Percentiles rank a stretch among this genome's conserved stretches.
phyloP scores from a whole-genome alignment of 1,284 basidiomycete species.

The Testicularia cyperi region DNA sequence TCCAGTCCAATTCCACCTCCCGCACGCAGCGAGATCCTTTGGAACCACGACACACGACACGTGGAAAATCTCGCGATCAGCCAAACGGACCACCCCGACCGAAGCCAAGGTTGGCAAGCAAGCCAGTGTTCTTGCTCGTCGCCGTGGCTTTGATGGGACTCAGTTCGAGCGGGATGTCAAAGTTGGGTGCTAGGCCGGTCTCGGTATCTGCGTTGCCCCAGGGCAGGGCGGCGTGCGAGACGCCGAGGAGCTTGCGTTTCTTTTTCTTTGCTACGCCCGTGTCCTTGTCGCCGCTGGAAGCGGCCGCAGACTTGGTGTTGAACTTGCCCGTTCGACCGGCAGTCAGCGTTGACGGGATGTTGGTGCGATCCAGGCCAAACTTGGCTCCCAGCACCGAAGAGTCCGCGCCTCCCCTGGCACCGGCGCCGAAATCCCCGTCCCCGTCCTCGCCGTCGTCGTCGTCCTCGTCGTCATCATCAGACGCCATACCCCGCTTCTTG shows the following conservation, averaged over 20 bases:
- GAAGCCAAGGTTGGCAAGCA: too few species aligned
- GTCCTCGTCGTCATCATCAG: neutral
- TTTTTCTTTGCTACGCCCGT: too few species aligned
- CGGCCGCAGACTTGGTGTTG: neutral
- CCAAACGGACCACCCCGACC: too few species aligned
- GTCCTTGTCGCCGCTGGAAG: constrained; percentile 2
- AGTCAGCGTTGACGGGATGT: too few species aligned
- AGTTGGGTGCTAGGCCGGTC: constrained; percentile 27
- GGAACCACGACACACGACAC: too few species aligned
- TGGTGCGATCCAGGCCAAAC: constrained; percentile 31
- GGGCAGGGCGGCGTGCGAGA: constrained; percentile 9
- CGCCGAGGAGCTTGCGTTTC: constrained; percentile 30
- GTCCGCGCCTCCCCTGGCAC: too few species aligned
- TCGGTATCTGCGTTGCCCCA: constrained; percentile 12
- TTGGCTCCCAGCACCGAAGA: constrained; percentile 12
- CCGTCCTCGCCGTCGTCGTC: constrained; percentile 7
- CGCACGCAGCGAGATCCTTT: too few species aligned
- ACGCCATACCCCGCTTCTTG: neutral
- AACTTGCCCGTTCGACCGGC: too few species aligned
- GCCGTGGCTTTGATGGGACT: constrained; percentile 29
- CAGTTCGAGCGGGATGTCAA: constrained; percentile 31
- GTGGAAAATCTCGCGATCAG: too few species aligned
- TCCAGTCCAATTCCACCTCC: too few species aligned
- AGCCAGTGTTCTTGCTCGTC: too few species aligned
- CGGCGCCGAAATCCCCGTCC: too few species aligned